These are phyloP conservation scores for Trichosporon inkin DNA, from an alignment of 1,284 basidiomycete species.

Conservation along the genomic window DNA sequence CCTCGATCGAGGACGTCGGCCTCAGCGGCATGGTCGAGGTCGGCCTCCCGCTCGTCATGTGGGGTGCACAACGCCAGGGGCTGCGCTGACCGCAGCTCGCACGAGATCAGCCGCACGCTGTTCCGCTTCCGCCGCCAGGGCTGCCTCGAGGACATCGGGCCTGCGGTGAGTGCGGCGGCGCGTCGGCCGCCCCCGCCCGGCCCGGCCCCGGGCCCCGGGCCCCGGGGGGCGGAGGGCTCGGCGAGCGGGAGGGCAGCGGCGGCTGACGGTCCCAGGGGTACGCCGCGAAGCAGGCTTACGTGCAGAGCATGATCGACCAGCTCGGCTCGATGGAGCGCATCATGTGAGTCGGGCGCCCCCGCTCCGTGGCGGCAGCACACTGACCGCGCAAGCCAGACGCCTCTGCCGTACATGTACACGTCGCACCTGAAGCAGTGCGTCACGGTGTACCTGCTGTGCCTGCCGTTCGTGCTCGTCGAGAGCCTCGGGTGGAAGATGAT, in stretches of 20 bases:
- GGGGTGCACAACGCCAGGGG: neutral
- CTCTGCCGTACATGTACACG: conserved; percentile 52
- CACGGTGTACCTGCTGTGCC: conserved; percentile 77
- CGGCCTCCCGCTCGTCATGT: conserved; percentile 42
- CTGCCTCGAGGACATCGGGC: conserved; percentile 74
- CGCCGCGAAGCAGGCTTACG: conserved; percentile 63
- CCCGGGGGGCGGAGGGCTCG: too few relatives aligned
- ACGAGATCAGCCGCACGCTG: conserved; percentile 65
- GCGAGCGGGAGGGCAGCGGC: too few relatives aligned
- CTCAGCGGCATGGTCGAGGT: conserved; percentile 43
- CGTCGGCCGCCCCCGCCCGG: too few relatives aligned
- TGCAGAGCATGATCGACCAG: conserved; percentile 76
- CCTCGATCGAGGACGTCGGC: conserved; percentile 15
- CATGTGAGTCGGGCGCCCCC: conserved; percentile 14
- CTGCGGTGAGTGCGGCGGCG: conserved; percentile 60
- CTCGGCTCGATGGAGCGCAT: conserved; percentile 79
- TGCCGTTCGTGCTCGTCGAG: conserved; percentile 75
- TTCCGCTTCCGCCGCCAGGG: conserved; percentile 73
- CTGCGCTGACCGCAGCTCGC: conserved; percentile 59
- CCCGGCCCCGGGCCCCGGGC: too few relatives aligned
- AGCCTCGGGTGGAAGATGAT: conserved; percentile 65
- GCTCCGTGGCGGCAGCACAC: neutral
- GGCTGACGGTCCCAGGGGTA: conserved; percentile 54
- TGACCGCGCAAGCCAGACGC: conserved; percentile 31
- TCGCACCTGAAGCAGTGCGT: conserved; percentile 92